Evolutionary conservation across 495 filamentous ascomycete species (phyloP).

Genomic region (Mytilinidion resinicola): DNA sequence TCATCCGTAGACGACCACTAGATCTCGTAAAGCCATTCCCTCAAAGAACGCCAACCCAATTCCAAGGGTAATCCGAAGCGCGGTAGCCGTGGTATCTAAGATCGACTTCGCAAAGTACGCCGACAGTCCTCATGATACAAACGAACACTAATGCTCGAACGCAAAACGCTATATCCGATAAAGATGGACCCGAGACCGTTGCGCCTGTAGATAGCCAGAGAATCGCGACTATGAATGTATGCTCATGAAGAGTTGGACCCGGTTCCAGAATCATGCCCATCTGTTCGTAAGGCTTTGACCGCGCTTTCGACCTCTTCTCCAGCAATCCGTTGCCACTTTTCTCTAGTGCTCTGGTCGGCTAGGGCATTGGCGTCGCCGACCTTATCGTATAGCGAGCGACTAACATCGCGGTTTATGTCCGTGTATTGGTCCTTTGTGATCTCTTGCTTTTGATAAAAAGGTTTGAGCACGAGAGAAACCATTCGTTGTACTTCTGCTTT

Average conservation of each 20-base stretch:
- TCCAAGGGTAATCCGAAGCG: no score
- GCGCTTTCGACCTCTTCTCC: slow-evolving; percentile 68
- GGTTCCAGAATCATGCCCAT: neutral
- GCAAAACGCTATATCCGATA: no score
- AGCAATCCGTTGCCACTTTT: slow-evolving; percentile 63
- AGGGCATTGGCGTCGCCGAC: slow-evolving; percentile 55
- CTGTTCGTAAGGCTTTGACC: slow-evolving; percentile 34
- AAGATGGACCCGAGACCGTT: no score
- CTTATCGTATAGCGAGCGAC: slow-evolving; percentile 76
- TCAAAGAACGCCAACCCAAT: no score
- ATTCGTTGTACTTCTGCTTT: slow-evolving; percentile 79
- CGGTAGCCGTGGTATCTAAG: no score
- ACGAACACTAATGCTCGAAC: no score
- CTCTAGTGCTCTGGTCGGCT: slow-evolving; percentile 48
- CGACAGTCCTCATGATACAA: no score
- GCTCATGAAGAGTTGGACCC: neutral
- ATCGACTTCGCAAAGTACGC: no score
- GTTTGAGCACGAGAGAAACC: slow-evolving; percentile 68
- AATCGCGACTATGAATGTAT: no score
- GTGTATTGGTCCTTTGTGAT: slow-evolving; percentile 80
- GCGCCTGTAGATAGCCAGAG: no score
- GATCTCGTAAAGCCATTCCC: no score
- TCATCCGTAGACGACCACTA: no score
- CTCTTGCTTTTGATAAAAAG: slow-evolving; percentile 61
- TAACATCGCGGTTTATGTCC: slow-evolving; percentile 77